These are phyloP conservation scores for Eucalyptus marginata DNA, from an alignment of 345 rosid genomes.

Conservation along the genomic window DNA sequence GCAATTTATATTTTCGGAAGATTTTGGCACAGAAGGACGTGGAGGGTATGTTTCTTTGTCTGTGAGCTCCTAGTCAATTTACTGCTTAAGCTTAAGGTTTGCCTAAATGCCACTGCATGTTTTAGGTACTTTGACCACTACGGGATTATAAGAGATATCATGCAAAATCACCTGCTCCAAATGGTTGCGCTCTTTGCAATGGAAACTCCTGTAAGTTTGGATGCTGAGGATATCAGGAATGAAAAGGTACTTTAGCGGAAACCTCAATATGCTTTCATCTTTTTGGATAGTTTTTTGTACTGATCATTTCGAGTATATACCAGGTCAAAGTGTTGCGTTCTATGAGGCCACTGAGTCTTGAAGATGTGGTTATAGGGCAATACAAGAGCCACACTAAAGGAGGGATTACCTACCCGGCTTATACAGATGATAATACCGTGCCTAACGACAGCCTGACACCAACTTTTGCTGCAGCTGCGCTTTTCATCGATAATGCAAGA, in stretches of 20 bases:
- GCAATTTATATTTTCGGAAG: slow-evolving; percentile 92
- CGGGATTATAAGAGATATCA: slow-evolving; percentile 93
- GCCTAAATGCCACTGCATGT: background rate
- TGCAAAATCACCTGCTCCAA: slow-evolving; percentile 99
- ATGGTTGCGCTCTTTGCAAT: slow-evolving; percentile 96
- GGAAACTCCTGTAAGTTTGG: slow-evolving; percentile 99
- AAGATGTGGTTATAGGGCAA: slow-evolving; percentile 82
- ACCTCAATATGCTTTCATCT: background rate
- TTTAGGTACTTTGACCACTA: slow-evolving; percentile 86
- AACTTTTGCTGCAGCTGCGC: slow-evolving; percentile 98
- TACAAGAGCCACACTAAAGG: slow-evolving; percentile 92
- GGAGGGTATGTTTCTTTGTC: slow-evolving; percentile 64
- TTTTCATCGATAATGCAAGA: slow-evolving; percentile 92
- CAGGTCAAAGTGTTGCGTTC: slow-evolving; percentile 97
- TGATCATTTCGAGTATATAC: background rate
- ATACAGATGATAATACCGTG: slow-evolving; percentile 86
- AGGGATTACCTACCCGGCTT: slow-evolving; percentile 67
- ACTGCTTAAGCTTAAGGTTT: background rate
- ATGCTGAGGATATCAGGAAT: slow-evolving; percentile 95
- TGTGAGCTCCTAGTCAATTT: background rate
- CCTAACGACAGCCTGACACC: slow-evolving; percentile 88
- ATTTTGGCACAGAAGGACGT: slow-evolving; percentile 99
- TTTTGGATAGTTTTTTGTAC: background rate
- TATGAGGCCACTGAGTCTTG: slow-evolving; percentile 77
- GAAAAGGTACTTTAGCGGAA: slow-evolving; percentile 49